Evolutionary conservation across 176 grass and related monocot genomes (phyloP).

Genomic region (Saccharum spontaneum): DNA sequence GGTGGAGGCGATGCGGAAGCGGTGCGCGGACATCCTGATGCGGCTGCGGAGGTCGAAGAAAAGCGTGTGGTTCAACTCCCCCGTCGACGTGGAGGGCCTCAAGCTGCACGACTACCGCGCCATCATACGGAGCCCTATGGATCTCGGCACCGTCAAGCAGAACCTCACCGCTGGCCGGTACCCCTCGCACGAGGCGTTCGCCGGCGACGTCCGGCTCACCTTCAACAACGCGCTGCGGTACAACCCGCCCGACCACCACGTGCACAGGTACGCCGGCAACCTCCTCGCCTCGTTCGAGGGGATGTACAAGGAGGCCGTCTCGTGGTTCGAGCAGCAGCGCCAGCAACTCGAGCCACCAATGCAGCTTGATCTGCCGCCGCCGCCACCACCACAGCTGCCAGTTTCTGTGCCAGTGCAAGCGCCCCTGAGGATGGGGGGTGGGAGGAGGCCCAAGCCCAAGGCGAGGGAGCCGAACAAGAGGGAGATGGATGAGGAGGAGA

Average conservation of each 20-base stretch:
- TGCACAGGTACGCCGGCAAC: constrained; percentile 52
- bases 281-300: constrained; percentile 60
- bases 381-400: neutral
- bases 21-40: constrained; percentile 68
- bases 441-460: constrained; percentile 74
- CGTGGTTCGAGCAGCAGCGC: constrained; percentile 56
- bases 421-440: constrained; percentile 14
- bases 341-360: constrained; percentile 12
- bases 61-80: constrained; percentile 75
- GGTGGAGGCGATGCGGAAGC: constrained; percentile 51
- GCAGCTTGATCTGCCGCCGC: neutral
- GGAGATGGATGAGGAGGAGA: constrained; percentile 71
- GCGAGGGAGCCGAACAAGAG: constrained; percentile 73
- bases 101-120: constrained; percentile 79
- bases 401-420: constrained; percentile 19
- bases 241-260: constrained; percentile 73
- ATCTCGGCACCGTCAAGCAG: constrained; percentile 85
- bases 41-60: constrained; percentile 71
- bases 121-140: constrained; percentile 86
- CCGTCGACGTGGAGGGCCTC: constrained; percentile 71
- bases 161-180: constrained; percentile 58
- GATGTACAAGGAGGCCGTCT: constrained; percentile 46
- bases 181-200: constrained; percentile 58
- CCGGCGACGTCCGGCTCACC: constrained; percentile 63
- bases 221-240: constrained; percentile 83